phyloP scores from a whole-genome alignment of 192 early-diverging fungal genomes.

The Entomortierella chlamydospora region DNA sequence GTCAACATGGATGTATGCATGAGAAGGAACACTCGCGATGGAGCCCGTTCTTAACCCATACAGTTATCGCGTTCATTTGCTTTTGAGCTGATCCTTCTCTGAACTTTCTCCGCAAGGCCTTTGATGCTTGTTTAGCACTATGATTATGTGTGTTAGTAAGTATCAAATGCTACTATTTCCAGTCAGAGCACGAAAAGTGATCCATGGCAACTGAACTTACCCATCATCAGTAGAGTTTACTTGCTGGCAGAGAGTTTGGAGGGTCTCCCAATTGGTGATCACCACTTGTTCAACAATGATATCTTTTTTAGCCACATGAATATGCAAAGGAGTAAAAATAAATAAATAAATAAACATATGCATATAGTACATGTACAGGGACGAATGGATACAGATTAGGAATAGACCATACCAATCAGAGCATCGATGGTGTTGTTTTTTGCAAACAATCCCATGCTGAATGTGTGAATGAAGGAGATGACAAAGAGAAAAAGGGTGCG shows the following conservation, averaged over 20 bases:
- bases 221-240: neutral
- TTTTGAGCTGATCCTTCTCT: slow-evolving; percentile 14
- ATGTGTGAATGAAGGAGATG: too few species aligned
- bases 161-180: neutral
- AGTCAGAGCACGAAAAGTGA: neutral
- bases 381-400: too few species aligned
- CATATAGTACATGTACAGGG: too few species aligned
- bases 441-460: too few species aligned
- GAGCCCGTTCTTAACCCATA: neutral
- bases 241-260: neutral
- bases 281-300: too few species aligned
- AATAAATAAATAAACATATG: too few species aligned
- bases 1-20: too few species aligned
- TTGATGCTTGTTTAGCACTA: neutral
- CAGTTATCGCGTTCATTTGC: slow-evolving; percentile 42
- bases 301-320: too few species aligned
- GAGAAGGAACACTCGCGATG: neutral
- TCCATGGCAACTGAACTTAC: neutral
- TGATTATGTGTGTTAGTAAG: neutral
- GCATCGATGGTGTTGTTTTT: too few species aligned
- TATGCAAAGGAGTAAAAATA: too few species aligned
- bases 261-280: neutral
- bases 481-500: too few species aligned
- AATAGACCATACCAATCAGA: too few species aligned
- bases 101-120: neutral